Base-by-base conservation (phyloP, 2,329 filamentous ascomycete genomes). In the Tolypocladium ovalisporum region DNA sequence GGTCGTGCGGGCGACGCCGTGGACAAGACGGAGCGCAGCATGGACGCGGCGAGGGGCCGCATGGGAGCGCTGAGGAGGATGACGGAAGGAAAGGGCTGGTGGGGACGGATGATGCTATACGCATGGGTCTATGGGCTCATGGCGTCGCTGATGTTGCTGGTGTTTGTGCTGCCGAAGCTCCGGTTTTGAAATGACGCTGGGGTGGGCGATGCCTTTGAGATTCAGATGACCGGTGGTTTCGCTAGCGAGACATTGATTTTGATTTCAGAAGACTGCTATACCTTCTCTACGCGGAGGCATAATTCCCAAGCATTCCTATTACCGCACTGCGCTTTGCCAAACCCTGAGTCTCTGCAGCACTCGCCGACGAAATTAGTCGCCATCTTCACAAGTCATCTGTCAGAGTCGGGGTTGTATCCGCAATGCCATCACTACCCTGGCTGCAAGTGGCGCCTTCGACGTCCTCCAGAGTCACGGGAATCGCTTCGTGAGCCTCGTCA, bases 51-150 rank as follows among this genome's bases (percentile, higher is more conserved):
- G 4, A 84, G 84, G 56, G 82, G 83, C 61, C 78, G 84, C 61
- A 95, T 97, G 89, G 87, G 89, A 1, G 79, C 82, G 65, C 71
- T 97, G 68, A 78, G 83, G 63, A 80, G 80, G 55, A 90, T 96
- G 85, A 90, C 87, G 19, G 93, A 97, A 75, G 92, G 91, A 4
- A 86, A 87, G 68, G 91, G 91, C 0, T 95, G 88, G 88, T 90
- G 82, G 84, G 91, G 88, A 7, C 76, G 92, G 55, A 82, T 96
- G 76, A 78, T 93, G 73, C 77, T 97, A 60, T 96, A 94, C 76
- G 87, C 79, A 42, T 88, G 89, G 80, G 91, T 97, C 54, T 88
- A 86, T 65, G 90, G 83, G 35, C 71, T 97, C 61, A 93, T 90
- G 86, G 65, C 95, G n/a, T 73, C 84, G 32, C 81, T 90, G 22